Evolutionary conservation across 495 filamentous ascomycete genomes (phyloP), one percentile per base, ranked within the genome.

Genomic region (Achaetomiella virescens): DNA sequence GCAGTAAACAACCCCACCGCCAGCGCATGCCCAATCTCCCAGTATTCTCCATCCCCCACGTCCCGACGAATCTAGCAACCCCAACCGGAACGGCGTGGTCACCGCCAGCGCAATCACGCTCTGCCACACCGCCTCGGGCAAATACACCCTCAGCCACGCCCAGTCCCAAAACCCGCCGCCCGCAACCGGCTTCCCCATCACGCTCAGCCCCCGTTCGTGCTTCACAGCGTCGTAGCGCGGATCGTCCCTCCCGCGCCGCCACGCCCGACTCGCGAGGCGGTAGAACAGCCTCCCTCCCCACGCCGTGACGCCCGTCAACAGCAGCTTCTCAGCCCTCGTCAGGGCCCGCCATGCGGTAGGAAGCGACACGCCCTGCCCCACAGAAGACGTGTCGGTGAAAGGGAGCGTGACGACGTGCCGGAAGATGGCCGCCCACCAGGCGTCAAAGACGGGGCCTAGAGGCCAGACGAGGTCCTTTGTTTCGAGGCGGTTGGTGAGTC

Each of bases 391-490:
- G n/a, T 14, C 6, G 29, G 9, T 3, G 35, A 33, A 24, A 73
- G 60, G 15, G 4, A 27, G 45, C 6, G 80, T 65, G n/a, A n/a
- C n/a, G n/a, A n/a, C n/a, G 1, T 66, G 72, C 18, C 67, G 68
- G 35, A 81, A 78, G 47, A 83, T 59, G 37, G 81, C 77, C 49
- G 69, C 76, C 78, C 78, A 81, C 81, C 81, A 84, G 6, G 76
- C 81, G 61, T 81, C 83, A 54, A 71, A 54, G 25, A 83, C 75
- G 61, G 78, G 79, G 18, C 65, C 75, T 2, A 70, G 63, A 0
- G 80, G 78, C 81, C 81, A 84, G 25, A 77, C 61, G 72, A 75
- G 78, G 61, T 84, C 80, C 61, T 84, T 84, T 24, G 75, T 65
- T 24, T 83, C 81, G 29, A 78, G 72, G 17, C 72, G 70, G 66